Evolutionary conservation across 768 basidiomycete species (phyloP), one percentile per base, ranked within the genome.

Genomic region (Ramaria sp.): DNA sequence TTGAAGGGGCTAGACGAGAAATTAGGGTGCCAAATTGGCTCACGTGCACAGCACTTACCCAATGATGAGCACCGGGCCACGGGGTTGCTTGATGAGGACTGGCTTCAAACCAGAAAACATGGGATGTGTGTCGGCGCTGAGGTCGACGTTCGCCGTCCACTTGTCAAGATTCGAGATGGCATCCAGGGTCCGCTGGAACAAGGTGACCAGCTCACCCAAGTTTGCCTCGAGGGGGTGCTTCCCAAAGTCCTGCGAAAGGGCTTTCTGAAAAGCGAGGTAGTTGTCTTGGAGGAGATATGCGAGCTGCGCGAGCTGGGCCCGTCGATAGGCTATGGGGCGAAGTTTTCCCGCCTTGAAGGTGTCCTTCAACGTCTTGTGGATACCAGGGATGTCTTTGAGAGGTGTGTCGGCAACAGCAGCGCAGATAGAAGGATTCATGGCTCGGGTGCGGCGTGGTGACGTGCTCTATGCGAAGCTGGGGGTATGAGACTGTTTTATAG

Each of bases 251-350:
- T 65, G 57, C 1, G 67, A 64, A 57, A 89, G 64, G 0, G 88
- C 73, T 24, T 78, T 72, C 39, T 78, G 73, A 61, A 91, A 78
- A 13, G 70, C 75, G 28, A 76, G 67, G 20, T 69, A 61, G 63
- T 93, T 89, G 67, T 93, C 88, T 64, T 87, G 74, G 61, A 89
- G 24, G 59, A 88, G 68, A 64, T 88, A 85, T 7, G 75, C 81
- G 15, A 93, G 75, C 61, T 83, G 78, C 20, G 82, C 73, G 25
- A 94, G 73, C 67, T 91, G 88, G 41, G 78, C 75, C 66, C 82
- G 88, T 61, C 90, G 75, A 62, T 75, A 88, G 12, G 73, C 73
- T 53, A 90, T 70, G 22, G 78, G 66, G 61, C 71, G 82, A 41
- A 79, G 76, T 64, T 83, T 88, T 12, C 87, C 85, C 0, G 79